phyloP scores from a whole-genome alignment of 2,329 filamentous ascomycete genomes.

The Colletotrichum eleusines region DNA sequence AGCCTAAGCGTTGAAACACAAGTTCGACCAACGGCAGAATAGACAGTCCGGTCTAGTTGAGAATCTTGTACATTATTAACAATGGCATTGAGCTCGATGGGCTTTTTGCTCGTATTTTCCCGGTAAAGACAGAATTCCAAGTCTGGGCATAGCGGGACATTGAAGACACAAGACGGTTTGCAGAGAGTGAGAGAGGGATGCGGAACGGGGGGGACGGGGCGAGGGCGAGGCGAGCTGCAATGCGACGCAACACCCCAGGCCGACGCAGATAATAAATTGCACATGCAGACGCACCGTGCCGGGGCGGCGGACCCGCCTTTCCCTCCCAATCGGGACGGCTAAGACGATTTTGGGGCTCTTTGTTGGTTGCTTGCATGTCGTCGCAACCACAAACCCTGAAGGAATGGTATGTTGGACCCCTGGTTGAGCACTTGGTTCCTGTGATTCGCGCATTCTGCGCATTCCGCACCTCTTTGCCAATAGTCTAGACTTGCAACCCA shows the following conservation, averaged over 20 bases:
- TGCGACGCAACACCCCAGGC: slow-evolving; percentile 27
- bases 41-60: no score
- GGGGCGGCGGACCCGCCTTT: slow-evolving; percentile 12
- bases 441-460: no score
- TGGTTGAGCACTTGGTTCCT: slow-evolving; percentile 2
- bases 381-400: slow-evolving; percentile 3
- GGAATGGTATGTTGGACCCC: slow-evolving; percentile 11
- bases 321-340: slow-evolving; percentile 12
- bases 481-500: not conserved
- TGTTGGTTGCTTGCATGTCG: not conserved
- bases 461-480: not conserved
- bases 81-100: no score
- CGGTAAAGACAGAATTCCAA: no score
- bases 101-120: no score
- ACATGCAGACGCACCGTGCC: slow-evolving; percentile 20
- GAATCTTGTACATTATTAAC: no score
- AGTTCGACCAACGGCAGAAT: no score
- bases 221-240: slow-evolving; percentile 36
- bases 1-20: no score
- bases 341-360: slow-evolving; percentile 26
- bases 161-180: no score
- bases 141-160: no score
- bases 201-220: no score
- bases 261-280: slow-evolving; percentile 9
- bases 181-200: slow-evolving; percentile 6